Evolutionary conservation across 805 yeast species (phyloP).

Genomic region (Starmerella stigmatis): DNA sequence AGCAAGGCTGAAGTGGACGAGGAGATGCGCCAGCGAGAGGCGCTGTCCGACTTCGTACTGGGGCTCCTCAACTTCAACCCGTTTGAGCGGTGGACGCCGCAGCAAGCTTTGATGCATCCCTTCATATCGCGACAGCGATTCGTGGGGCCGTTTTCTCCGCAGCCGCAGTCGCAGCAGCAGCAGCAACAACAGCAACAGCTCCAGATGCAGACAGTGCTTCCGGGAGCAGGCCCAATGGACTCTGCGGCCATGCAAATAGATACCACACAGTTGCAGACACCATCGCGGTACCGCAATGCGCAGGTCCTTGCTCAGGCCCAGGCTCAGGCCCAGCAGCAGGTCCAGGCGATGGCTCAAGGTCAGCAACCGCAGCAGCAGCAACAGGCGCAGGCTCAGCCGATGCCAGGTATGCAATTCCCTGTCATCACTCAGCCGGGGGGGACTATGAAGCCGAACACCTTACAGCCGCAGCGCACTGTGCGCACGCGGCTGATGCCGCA

Average conservation of each 20-base stretch:
- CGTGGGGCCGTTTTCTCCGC: constrained; percentile 33
- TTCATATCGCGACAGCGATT: constrained; percentile 60
- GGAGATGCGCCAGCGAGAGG: constrained; percentile 61
- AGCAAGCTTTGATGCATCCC: constrained; percentile 86
- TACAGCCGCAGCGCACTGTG: constrained; percentile 2
- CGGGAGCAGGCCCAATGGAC: neutral
- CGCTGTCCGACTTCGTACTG: constrained; percentile 63
- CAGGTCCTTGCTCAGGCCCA: constrained; percentile 10
- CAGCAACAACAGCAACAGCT: neutral
- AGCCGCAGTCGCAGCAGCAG: constrained; percentile 5
- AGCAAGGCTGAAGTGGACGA: constrained; percentile 42
- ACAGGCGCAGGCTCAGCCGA: neutral
- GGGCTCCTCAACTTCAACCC: constrained; percentile 82
- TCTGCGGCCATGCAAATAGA: constrained; percentile 3
- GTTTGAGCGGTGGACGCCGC: constrained; percentile 92
- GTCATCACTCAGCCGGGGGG: constrained; percentile 7
- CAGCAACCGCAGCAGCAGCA: constrained; percentile 6
- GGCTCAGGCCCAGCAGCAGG: constrained; percentile 19
- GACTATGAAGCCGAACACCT: constrained; percentile 15
- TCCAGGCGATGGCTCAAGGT: constrained; percentile 15
- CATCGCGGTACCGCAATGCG: constrained; percentile 10
- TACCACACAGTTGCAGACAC: constrained; percentile 12
- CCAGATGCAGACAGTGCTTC: neutral
- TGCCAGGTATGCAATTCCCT: constrained; percentile 3
- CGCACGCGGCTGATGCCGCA: constrained; percentile 8